phyloP scores from a whole-genome alignment of 257 asterid genomes.

The Avicennia marina region DNA sequence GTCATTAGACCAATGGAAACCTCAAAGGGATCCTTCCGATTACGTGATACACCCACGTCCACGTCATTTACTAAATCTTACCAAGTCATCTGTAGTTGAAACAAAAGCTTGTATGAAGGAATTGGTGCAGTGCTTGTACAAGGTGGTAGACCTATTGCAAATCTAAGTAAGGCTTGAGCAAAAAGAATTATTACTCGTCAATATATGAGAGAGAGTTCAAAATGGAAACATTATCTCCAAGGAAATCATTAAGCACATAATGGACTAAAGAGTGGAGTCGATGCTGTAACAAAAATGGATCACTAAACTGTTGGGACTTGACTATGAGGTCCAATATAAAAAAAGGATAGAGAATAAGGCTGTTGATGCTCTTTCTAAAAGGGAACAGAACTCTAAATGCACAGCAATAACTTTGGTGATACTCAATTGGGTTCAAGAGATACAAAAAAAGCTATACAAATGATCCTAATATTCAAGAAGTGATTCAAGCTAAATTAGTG shows the following conservation, averaged over 20 bases:
- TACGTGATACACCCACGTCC: too few relatives aligned
- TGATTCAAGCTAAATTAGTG: background rate
- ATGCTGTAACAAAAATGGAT: background rate
- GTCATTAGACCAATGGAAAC: too few relatives aligned
- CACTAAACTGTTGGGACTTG: background rate
- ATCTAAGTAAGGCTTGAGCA: too few relatives aligned
- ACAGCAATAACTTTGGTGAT: background rate
- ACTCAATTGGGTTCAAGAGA: background rate
- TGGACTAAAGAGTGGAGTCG: background rate
- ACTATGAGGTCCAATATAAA: slow-evolving; percentile 4
- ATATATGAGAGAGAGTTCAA: too few relatives aligned
- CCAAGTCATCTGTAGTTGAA: too few relatives aligned
- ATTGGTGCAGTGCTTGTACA: too few relatives aligned
- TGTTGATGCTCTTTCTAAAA: background rate
- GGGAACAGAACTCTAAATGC: background rate
- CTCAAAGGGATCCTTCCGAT: too few relatives aligned
- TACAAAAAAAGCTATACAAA: background rate
- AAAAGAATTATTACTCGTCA: too few relatives aligned
- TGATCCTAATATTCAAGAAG: background rate
- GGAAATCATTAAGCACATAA: background rate
- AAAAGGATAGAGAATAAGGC: background rate
- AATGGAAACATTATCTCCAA: background rate
- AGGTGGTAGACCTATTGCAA: too few relatives aligned
- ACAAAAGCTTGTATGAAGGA: too few relatives aligned
- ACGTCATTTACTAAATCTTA: too few relatives aligned